Base-by-base conservation (phyloP, 768 basidiomycete genomes). In the Solioccasus polychromus region DNA sequence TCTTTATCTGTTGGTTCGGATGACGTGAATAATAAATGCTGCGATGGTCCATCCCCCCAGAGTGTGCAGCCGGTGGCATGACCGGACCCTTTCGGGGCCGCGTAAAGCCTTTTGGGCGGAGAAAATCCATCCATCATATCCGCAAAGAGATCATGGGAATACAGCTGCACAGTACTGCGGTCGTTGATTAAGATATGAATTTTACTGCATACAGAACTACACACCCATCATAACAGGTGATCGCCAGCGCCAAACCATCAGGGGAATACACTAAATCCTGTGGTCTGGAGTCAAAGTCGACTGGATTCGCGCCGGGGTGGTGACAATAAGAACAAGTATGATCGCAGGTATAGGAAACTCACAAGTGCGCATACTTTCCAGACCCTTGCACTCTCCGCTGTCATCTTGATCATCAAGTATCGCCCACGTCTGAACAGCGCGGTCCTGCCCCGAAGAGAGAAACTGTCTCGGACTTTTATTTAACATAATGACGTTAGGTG, bases 401-500 rank as follows among this genome's bases (percentile, higher is more conserved):
- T 57, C 49, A 25, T 66, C 48, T 0, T n/a, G 19, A 22, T 61
- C n/a, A n/a, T n/a, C 53, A 17, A 54, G 54, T 38, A 63, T 61
- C 11, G 62, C 55, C 79, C 80, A 82, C 6, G 72, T 15, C 20
- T 68, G 64, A 5, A 79, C 61, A 19, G 42, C 53, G 24, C 61
- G 62, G 52, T 83, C 79, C 14, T 70, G 64, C 0, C 79, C 80
- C 5, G 73, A 72, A 0, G 79, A 79, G 2, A 74, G 60, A 46
- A 81, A 69, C 3, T 59, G 59, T 3, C 54, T 60, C 10, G 67
- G 53, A 23, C 78, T 80, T 35, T 18, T 4, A n/a, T n/a, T n/a
- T n/a, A n/a, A n/a, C n/a, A n/a, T 22, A 35, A 34, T 19, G 42
- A 22, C 45, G 44, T 46, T 18, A 58, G 44, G 49, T n/a, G 31